Percentiles rank a stretch among this genome's conserved stretches.
These are phyloP conservation scores for Aspergillus transmontanensis DNA, from an alignment of 2,329 filamentous ascomycete species.

Conservation along the genomic window DNA sequence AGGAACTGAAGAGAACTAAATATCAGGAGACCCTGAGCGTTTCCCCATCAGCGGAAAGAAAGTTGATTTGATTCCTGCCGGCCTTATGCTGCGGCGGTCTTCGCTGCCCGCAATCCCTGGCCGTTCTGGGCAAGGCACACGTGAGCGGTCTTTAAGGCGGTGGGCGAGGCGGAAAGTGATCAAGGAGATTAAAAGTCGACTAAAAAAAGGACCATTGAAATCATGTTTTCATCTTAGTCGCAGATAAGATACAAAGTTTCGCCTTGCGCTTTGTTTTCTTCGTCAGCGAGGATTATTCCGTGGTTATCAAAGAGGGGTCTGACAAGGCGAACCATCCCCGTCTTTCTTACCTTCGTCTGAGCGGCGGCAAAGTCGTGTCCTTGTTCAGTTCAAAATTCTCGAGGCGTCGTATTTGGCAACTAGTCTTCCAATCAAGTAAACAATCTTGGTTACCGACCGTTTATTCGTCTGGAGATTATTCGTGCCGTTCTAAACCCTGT, in stretches of 20 bases:
- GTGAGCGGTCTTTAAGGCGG: constrained; percentile 60
- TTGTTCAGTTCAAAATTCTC: not conserved
- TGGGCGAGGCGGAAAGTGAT: constrained; percentile 54
- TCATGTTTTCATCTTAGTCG: not conserved
- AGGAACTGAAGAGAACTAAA: constrained; percentile 3
- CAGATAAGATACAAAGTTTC: not conserved
- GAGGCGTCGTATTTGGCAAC: not conserved
- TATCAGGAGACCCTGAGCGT: constrained; percentile 9
- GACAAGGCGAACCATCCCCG: no score
- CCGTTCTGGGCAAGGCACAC: not conserved
- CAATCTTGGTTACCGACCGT: not conserved
- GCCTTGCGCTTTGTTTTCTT: not conserved
- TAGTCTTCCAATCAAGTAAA: not conserved
- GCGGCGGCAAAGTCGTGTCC: not conserved
- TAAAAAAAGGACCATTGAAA: not conserved
- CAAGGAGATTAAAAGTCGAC: constrained; percentile 1
- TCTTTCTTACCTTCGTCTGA: not conserved
- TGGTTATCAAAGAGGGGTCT: not conserved
- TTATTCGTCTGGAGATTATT: not conserved
- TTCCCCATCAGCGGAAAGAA: constrained; percentile 2
- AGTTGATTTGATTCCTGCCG: constrained; percentile 18
- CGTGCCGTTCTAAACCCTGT: not conserved
- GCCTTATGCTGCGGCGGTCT: constrained; percentile 10
- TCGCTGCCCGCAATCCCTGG: not conserved
- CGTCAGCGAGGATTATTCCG: not conserved